Base-by-base conservation (phyloP, 805 yeast genomes). In the Metschnikowia anglica region DNA sequence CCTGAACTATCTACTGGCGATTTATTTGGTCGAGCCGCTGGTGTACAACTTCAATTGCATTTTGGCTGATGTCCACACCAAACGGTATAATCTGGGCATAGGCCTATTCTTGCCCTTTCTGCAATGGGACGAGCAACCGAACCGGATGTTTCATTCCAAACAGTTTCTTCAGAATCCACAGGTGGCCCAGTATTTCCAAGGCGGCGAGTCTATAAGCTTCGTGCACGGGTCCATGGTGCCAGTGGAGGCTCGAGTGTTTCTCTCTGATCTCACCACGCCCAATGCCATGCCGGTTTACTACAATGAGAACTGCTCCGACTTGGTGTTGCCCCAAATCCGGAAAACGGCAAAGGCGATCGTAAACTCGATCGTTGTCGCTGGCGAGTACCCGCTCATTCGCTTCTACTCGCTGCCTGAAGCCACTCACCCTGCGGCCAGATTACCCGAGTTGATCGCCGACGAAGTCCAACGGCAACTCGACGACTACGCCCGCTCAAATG, bases 311-410 rank as follows among this genome's bases (percentile, higher is more conserved):
- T 88, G 93, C 54, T 60, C 66, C 27, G 84, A 80, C 43, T 65
- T 83, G 35, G 83, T 85, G 26, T 70, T 76, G 16, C 71, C 68
- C 24, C 83, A 84, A 44, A 70, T 88, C 12, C 66, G 73, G 15
- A 63, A 63, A 39, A 78, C 85, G 0, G 88, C 91, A 1, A 67
- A 76, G 29, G 62, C 88, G 17, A 68, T 93, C 51, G 79, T 88
- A 23, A 79, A 83, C 51, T 54, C 88, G 18, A 86, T 95, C 70
- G 77, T 85, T 6, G 58, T 85, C 8, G 80, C 93, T 1, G 95
- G 95, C 11, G 97, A 90, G 57, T 87, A 85, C 53, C 99, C 99
- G 2, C 76, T 85, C 33, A 79, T 93, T 16, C 73, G 99, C 52
- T 87, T 79, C 63, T 83, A 80, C 57, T 70, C 79, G 7, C 76